These are phyloP conservation scores for Naumovozyma castellii DNA, from an alignment of 805 yeast genomes.

Conservation along the genomic window DNA sequence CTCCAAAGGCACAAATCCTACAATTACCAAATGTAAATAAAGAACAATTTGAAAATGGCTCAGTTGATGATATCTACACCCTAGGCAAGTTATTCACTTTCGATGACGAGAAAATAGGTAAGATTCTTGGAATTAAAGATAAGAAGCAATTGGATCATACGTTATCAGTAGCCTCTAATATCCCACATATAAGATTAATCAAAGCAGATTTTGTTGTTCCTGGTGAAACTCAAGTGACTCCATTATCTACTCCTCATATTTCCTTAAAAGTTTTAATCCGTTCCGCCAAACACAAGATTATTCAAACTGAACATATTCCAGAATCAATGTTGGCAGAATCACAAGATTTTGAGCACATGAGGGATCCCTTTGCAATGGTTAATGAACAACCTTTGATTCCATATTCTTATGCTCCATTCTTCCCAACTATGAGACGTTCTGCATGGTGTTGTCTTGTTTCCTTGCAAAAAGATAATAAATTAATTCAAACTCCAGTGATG, in stretches of 20 bases:
- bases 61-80: constrained; percentile 37
- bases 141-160: constrained; percentile 38
- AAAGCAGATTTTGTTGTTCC: constrained; percentile 74
- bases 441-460: constrained; percentile 64
- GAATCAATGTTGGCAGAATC: constrained; percentile 38
- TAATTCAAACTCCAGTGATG: constrained; percentile 53
- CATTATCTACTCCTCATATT: constrained; percentile 66
- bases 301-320: constrained; percentile 32
- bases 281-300: constrained; percentile 60
- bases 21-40: constrained; percentile 72
- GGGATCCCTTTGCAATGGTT: constrained; percentile 61
- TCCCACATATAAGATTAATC: constrained; percentile 61
- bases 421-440: constrained; percentile 46
- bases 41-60: constrained; percentile 30
- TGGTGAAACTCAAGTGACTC: constrained; percentile 66
- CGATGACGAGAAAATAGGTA: constrained; percentile 44
- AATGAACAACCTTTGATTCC: constrained; percentile 64
- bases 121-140: constrained; percentile 47
- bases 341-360: constrained; percentile 54
- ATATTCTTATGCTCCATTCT: constrained; percentile 59
- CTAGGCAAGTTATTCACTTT: constrained; percentile 61
- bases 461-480: constrained; percentile 68
- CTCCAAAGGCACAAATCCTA: constrained; percentile 50
- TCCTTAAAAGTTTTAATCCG: constrained; percentile 65
- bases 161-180: constrained; percentile 45